Evolutionary conservation across 257 asterid species (phyloP), one percentile per base, ranked within the genome.

Genomic region (Penstemon newberryi): DNA sequence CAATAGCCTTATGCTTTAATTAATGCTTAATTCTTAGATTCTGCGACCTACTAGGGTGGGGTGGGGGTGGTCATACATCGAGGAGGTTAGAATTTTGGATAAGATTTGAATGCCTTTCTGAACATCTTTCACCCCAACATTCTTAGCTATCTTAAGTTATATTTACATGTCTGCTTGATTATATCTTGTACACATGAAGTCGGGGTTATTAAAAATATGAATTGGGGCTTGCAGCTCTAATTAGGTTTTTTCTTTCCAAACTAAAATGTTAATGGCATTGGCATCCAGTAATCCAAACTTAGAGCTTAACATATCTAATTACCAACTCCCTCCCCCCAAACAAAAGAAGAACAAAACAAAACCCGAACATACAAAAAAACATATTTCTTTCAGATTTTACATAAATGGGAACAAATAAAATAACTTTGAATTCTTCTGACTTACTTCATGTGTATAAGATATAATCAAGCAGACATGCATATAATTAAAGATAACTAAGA

Each of bases 231-330:
- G 6, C 11, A 57, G 36, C 12, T 8, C 63, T 12, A 15, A 58
- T 25, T 12, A 5, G 38, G 43, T 18, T 36, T 60, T 54, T 65
- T 60, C 41, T 45, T 51, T 44, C 58, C 58, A 51, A 7, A 60
- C 33, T 6, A 50, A 25, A 38, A 7, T 8, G 7, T 11, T 37
- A 42, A 36, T 56, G 18, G 45, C 8, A 57, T 56, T 67, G 18
- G 45, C 8, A 57, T 56, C 56, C 38, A 50, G 41, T 11, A 71
- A 49, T 51, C 38, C 50, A 59, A 65, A 50, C 65, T 49, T 53
- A 15, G 59, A 63, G 12, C 36, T 18, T 45, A 33, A 42, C 55
- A 43, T 12, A 56, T 33, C 42, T n/a, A 47, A 72, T 33, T 49
- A 37, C 25, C 49, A 37, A 63, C 51, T 19, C 47, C 43, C 25